phyloP scores from a whole-genome alignment of 352 stramenopile species.

The Phytophthora foliorum region DNA sequence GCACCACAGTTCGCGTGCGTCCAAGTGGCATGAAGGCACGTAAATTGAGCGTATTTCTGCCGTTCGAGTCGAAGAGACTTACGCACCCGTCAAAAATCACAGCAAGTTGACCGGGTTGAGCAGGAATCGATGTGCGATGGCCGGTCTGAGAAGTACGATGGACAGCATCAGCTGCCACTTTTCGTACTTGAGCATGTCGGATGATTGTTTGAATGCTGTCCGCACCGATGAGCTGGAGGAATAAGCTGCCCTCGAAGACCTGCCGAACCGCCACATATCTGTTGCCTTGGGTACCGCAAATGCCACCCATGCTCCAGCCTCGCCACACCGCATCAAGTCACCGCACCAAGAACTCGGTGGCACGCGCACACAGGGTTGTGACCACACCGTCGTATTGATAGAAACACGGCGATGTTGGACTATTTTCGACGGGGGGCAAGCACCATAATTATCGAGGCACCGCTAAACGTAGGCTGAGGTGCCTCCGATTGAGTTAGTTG shows the following conservation, averaged over 20 bases:
- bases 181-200: slow-evolving; percentile 54
- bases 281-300: slow-evolving; percentile 55
- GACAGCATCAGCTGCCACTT: slow-evolving; percentile 44
- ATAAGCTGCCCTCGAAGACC: slow-evolving; percentile 68
- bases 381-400: slow-evolving; percentile 3
- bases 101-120: slow-evolving; percentile 45
- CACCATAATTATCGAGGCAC: background rate
- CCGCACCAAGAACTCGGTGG: slow-evolving; percentile 5
- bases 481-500: too few species aligned
- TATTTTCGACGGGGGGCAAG: slow-evolving; percentile 25
- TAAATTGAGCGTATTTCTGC: slow-evolving; percentile 53
- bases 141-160: slow-evolving; percentile 30
- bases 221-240: slow-evolving; percentile 69
- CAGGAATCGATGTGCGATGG: slow-evolving; percentile 34
- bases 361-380: background rate
- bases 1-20: slow-evolving; percentile 5
- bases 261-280: slow-evolving; percentile 46
- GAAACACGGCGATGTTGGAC: background rate
- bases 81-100: slow-evolving; percentile 66
- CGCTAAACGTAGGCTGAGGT: too few species aligned
- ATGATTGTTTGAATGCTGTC: slow-evolving; percentile 64
- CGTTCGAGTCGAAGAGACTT: slow-evolving; percentile 58
- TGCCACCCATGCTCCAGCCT: slow-evolving; percentile 54
- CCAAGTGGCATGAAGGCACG: slow-evolving; percentile 37
- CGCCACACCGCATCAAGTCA: slow-evolving; percentile 24